Percentiles rank a stretch among this genome's conserved stretches.
Conservation (phyloP, 139 green algal species). For the Pseudopediastrum boryanum region DNA sequence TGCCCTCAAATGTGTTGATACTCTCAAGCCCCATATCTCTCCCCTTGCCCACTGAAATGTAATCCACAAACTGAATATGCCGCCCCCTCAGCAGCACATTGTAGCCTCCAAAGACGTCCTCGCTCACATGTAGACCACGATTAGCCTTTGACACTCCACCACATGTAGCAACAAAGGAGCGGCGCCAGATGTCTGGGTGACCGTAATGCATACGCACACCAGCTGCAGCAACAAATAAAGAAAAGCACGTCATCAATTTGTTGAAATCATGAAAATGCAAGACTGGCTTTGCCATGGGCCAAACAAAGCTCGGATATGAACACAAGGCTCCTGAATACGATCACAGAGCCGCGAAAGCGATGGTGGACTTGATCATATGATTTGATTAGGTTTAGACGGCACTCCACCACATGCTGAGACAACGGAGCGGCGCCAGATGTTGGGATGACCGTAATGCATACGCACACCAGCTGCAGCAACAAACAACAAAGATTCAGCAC, state of each 20-base stretch:
- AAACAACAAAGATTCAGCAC: too few species aligned
- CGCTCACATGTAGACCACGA: conserved; percentile 58
- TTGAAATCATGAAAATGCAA: too few species aligned
- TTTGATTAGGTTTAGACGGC: too few species aligned
- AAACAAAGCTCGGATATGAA: too few species aligned
- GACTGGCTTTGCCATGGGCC: too few species aligned
- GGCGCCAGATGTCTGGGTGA: conserved; percentile 87
- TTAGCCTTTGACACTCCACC: conserved; percentile 42
- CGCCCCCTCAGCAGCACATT: conserved; percentile 80
- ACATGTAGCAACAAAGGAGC: conserved; percentile 27
- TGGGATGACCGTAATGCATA: conserved; percentile 93
- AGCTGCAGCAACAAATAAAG: conserved; percentile 3
- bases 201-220: conserved; percentile 88
- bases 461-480: conserved; percentile 48
- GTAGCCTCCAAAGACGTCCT: conserved; percentile 79
- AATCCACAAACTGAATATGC: conserved; percentile 82
- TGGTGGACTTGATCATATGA: too few species aligned
- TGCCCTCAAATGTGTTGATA: conserved; percentile 90
- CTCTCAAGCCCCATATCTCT: conserved; percentile 90
- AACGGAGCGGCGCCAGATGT: conserved; percentile 68
- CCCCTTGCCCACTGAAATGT: conserved; percentile 84
- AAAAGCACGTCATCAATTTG: too few species aligned
- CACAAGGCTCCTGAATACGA: too few species aligned
- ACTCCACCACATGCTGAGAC: conserved; percentile 25
- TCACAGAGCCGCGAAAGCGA: too few species aligned